phyloP scores from a whole-genome alignment of 1,139 yeast genomes.

The Hyphopichia pseudoburtonii region DNA sequence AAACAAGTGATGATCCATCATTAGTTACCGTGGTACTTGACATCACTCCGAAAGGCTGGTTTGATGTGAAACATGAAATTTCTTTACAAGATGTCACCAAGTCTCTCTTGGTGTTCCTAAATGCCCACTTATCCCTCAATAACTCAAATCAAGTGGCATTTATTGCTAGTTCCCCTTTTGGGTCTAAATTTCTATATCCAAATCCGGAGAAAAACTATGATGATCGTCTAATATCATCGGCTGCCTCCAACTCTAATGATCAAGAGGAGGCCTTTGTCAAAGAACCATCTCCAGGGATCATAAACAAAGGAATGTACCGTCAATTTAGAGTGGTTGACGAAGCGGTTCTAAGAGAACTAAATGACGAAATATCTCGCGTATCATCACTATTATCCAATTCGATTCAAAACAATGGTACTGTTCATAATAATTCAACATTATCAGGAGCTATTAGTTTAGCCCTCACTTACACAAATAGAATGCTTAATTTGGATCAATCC shows the following conservation, averaged over 20 bases:
- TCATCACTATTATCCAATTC: conserved; percentile 7
- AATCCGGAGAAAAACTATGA: conserved; percentile 29
- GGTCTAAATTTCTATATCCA: conserved; percentile 76
- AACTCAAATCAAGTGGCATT: conserved; percentile 85
- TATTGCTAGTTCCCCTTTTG: conserved; percentile 71
- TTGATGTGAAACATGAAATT: conserved; percentile 43
- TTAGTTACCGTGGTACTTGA: conserved; percentile 78
- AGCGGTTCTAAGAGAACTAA: conserved; percentile 63
- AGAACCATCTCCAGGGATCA: conserved; percentile 17
- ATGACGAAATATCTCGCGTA: conserved; percentile 41
- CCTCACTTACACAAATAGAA: conserved; percentile 74
- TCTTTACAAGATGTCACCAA: conserved; percentile 56
- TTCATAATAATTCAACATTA: conserved; percentile 48
- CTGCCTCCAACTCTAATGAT: not conserved
- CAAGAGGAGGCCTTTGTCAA: conserved; percentile 1
- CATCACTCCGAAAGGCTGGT: conserved; percentile 79
- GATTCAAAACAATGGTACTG: conserved; percentile 14
- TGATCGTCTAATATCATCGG: conserved; percentile 10
- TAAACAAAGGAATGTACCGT: conserved; percentile 64
- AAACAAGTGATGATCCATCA: conserved; percentile 68
- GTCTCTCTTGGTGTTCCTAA: conserved; percentile 67
- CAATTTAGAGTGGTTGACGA: conserved; percentile 85
- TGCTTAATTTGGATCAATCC: conserved; percentile 52
- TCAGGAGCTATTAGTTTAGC: conserved; percentile 82
- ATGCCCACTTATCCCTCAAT: conserved; percentile 84